Percentiles rank a stretch among this genome's conserved stretches.
Evolutionary conservation across 2,329 filamentous ascomycete species (phyloP).

Genomic region (Aspergillus aculeatinus): DNA sequence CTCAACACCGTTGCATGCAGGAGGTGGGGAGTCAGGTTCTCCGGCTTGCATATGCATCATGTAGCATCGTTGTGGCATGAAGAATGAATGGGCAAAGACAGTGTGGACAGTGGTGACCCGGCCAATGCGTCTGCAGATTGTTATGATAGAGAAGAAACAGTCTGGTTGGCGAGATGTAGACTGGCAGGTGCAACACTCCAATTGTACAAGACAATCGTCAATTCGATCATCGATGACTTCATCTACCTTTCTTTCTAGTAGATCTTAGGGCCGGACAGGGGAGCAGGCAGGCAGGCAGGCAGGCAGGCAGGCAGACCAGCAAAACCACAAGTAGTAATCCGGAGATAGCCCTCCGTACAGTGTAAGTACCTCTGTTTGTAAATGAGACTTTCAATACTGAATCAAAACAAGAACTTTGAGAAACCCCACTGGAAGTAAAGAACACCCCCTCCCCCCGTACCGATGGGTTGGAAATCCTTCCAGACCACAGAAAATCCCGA

Average conservation of each 20-base stretch:
- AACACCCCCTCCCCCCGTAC: neutral
- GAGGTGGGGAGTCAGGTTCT: neutral
- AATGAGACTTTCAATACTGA: conserved; percentile 2
- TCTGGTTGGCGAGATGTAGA: neutral
- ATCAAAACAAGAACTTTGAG: neutral
- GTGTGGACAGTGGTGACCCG: neutral
- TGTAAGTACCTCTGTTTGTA: conserved; percentile 8
- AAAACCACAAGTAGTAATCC: neutral
- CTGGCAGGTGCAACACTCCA: conserved; percentile 3
- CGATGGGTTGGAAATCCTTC: neutral
- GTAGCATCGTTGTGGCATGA: neutral
- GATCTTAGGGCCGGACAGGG: neutral
- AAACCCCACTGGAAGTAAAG: neutral
- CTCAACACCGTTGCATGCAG: neutral
- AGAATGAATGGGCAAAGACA: neutral
- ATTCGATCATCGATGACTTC: neutral
- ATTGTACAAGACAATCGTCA: neutral
- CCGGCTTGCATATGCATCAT: conserved; percentile 3
- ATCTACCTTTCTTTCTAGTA: neutral
- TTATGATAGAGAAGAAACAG: neutral
- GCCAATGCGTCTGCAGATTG: neutral
- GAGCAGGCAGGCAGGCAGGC: neutral
- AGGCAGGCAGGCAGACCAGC: neutral
- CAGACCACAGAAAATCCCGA: neutral
- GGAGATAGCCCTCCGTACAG: neutral